Base-by-base conservation (phyloP, 2,329 filamentous ascomycete genomes). In the Grosmannia clavigera region DNA sequence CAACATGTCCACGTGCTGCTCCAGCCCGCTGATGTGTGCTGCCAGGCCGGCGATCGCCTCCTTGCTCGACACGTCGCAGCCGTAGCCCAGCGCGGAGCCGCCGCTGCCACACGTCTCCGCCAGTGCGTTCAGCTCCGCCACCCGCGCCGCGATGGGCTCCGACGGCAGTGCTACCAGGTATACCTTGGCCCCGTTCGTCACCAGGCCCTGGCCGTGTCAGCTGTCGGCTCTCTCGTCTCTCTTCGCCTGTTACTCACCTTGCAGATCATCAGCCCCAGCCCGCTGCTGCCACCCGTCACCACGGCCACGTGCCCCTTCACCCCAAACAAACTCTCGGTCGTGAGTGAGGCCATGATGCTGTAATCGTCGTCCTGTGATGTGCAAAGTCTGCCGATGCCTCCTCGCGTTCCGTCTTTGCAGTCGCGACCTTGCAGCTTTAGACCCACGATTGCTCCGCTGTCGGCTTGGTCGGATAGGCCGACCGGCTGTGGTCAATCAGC, bases 81-180 rank as follows among this genome's bases (percentile, higher is more conserved):
- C 58, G 1, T 69, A 60, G 0, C 76, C 76, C 58, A 76, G 76
- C 11, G 60, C 60, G 0, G 48, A 25, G n/a, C 61, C 61, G 22
- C 60, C 58, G 33, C 27, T 48, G 12, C 50, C 40, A 3, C 19
- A 14, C 4, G 56, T 16, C 1, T 10, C 83, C 1, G 75, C 75
- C 29, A 88, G 79, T 25, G 79, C 75, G 61, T 85, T 74, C 53
- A 87, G 81, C 60, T 84, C 70, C 54, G 81, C 81, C 1, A 82
- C 80, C 38, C 74, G 79, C 22, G 84, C 81, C 55, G 77, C 74
- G 71, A 86, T 75, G 67, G 86, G 85, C 66, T 83, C 84, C 31
- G 76, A 74, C 52, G 81, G 83, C 19, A 81, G 82, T 38, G 86
- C 85, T 29, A 82, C 83, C 63, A 90, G 85, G 74, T 88, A 89